Evolutionary conservation across 106 monocot species (phyloP), one percentile per base, ranked within the genome.

Genomic region (Acorus gramineus): DNA sequence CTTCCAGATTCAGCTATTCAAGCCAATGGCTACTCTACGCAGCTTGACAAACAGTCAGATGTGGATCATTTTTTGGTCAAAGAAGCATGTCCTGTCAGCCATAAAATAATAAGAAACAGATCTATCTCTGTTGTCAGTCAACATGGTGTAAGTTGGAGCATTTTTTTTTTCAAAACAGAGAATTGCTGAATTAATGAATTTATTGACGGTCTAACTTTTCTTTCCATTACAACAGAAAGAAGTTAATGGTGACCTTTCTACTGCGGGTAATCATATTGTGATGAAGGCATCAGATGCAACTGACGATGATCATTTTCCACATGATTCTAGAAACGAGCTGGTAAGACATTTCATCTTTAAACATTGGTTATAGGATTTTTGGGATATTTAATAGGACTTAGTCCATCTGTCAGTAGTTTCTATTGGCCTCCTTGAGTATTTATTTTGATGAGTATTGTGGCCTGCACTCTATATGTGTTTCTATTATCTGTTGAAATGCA

Each of bases 251-350:
- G 60, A 77, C 42, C 54, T 8, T 56, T 69, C 71, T 49, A 67
- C 47, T 52, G 10, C 66, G 46, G 66, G 44, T 14, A 55, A 47
- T 13, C 50, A 66, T 3, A 46, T 71, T 9, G 44, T 11, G 47
- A 49, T 74, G 50, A 66, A 50, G 46, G 55, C 56, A 66, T 73
- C 53, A 53, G 50, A 66, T 49, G 7, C 55, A 9, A 54, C 28
- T 28, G 69, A 73, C 13, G 42, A 59, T 45, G 78, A 78, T 13
- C n/a, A 8, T 60, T 63, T 71, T 55, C 61, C 59, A 13, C 53
- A 44, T 73, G 60, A 46, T 74, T 62, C 65, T 70, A 62, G 51
- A 60, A 79, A 89, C 86, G 83, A 84, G 53, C 45, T 61, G 88
- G 85, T 86, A 56, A 65, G 77, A 12, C 56, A 14, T 48, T 46